Evolutionary conservation across 352 stramenopile species (phyloP).

Genomic region (Globisporangium paroecandrum): DNA sequence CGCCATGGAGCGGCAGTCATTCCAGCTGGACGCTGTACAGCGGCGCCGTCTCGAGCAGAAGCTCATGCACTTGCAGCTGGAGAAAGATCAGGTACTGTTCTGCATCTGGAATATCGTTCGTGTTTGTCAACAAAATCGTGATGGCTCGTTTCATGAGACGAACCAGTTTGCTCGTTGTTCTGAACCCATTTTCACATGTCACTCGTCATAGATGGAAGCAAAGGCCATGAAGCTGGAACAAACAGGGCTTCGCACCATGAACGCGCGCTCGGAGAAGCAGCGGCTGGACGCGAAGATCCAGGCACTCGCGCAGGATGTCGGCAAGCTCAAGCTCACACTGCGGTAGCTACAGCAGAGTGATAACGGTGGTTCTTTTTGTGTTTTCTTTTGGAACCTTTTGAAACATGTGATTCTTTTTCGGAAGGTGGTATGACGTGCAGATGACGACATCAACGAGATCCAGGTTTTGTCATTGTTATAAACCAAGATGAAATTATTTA

Average conservation of each 20-base stretch:
- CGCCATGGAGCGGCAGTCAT: constrained; percentile 40
- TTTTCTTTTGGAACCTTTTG: too few relatives aligned
- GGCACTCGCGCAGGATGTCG: constrained; percentile 28
- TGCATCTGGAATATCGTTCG: not conserved
- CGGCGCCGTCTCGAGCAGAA: constrained; percentile 41
- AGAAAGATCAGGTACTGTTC: constrained; percentile 39
- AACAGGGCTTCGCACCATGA: constrained; percentile 38
- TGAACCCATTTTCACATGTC: not conserved
- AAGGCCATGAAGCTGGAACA: constrained; percentile 44
- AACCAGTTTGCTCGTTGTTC: not conserved
- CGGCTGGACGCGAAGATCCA: constrained; percentile 30
- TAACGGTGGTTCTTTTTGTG: too few relatives aligned
- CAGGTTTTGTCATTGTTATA: not conserved
- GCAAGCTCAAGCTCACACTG: constrained; percentile 31
- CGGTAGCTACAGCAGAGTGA: constrained; percentile 11
- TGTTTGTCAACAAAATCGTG: not conserved
- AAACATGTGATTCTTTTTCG: not conserved
- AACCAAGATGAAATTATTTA: not conserved
- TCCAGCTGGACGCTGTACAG: constrained; percentile 34
- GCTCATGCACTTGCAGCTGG: constrained; percentile 39
- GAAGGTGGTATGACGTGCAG: not conserved
- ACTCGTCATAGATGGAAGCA: constrained; percentile 26
- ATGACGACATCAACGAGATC: constrained; percentile 6
- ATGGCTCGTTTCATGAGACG: not conserved
- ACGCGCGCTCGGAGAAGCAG: constrained; percentile 32